phyloP scores from a whole-genome alignment of 306 rosid species.

The Pachyrhizus erosus region DNA sequence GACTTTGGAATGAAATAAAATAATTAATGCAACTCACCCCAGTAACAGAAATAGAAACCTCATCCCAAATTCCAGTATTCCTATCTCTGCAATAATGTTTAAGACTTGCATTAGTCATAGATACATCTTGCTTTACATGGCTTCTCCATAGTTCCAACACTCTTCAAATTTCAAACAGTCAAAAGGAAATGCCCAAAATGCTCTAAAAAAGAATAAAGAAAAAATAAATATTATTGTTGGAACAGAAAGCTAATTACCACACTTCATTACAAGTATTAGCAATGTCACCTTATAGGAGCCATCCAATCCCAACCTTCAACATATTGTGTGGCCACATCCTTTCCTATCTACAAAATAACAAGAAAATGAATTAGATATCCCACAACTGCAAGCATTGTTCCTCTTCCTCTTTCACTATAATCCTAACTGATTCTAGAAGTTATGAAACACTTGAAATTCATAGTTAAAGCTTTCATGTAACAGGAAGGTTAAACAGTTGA shows the following conservation, averaged over 20 bases:
- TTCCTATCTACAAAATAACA: conserved; percentile 74
- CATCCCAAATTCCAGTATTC: conserved; percentile 99
- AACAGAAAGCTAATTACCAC: conserved; percentile 28
- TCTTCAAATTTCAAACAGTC: conserved; percentile 29
- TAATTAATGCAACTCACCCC: conserved; percentile 76
- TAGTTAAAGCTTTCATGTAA: neutral
- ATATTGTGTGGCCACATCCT: conserved; percentile 91
- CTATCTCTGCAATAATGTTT: conserved; percentile 74
- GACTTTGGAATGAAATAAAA: conserved; percentile 27
- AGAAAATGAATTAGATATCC: conserved; percentile 30
- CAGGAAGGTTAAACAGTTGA: neutral
- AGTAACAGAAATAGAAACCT: conserved; percentile 74
- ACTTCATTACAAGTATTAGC: conserved; percentile 27
- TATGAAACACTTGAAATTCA: conserved; percentile 30
- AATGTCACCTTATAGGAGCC: conserved; percentile 91
- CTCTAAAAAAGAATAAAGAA: neutral
- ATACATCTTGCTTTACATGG: conserved; percentile 8
- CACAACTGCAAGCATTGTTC: conserved; percentile 23
- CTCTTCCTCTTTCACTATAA: conserved; percentile 21
- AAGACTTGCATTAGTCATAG: conserved; percentile 39
- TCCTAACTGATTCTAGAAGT: conserved; percentile 10
- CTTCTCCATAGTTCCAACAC: conserved; percentile 30
- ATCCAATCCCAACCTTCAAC: conserved; percentile 99
- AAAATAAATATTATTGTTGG: neutral
- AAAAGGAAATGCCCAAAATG: conserved; percentile 13